Evolutionary conservation across 495 filamentous ascomycete species (phyloP).

Genomic region (Lophiostoma macrostomum): DNA sequence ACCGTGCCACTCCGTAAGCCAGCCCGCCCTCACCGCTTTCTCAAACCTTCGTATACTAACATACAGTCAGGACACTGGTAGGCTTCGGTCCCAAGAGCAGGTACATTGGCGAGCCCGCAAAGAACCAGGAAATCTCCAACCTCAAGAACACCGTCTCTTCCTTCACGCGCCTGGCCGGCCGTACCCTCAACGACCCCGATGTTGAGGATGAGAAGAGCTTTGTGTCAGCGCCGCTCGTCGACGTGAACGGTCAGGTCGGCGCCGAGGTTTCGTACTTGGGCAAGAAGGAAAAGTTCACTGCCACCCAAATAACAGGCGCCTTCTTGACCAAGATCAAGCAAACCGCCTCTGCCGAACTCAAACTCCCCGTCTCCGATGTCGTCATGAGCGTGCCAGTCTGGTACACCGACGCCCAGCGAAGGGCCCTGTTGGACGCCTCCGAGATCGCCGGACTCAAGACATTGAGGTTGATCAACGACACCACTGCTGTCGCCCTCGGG

Average conservation of each 20-base stretch:
- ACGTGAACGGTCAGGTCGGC: constrained; percentile 90
- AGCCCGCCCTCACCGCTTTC: constrained; percentile 31
- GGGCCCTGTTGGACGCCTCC: constrained; percentile 83
- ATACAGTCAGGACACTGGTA: constrained; percentile 70
- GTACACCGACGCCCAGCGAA: constrained; percentile 94
- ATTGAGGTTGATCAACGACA: constrained; percentile 95
- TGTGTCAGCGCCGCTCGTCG: constrained; percentile 81
- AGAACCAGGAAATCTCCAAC: constrained; percentile 99
- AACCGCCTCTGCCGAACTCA: constrained; percentile 82
- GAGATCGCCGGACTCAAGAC: constrained; percentile 93
- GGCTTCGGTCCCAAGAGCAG: constrained; percentile 90
- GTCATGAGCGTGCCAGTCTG: constrained; percentile 93
- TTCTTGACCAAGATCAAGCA: constrained; percentile 91
- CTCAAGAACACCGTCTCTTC: constrained; percentile 96
- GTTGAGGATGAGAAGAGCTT: constrained; percentile 86
- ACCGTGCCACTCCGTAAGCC: constrained; percentile 97
- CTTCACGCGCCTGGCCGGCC: constrained; percentile 87
- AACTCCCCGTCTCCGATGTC: constrained; percentile 88
- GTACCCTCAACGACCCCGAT: constrained; percentile 83
- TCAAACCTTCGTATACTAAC: constrained; percentile 39
- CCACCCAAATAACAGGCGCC: constrained; percentile 89
- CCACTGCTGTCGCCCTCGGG: constrained; percentile 90
- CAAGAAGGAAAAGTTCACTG: constrained; percentile 89
- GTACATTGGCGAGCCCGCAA: constrained; percentile 90
- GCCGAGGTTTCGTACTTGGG: constrained; percentile 91